Evolutionary conservation across 768 basidiomycete genomes (phyloP).

Genomic region (Suillus variegatus): DNA sequence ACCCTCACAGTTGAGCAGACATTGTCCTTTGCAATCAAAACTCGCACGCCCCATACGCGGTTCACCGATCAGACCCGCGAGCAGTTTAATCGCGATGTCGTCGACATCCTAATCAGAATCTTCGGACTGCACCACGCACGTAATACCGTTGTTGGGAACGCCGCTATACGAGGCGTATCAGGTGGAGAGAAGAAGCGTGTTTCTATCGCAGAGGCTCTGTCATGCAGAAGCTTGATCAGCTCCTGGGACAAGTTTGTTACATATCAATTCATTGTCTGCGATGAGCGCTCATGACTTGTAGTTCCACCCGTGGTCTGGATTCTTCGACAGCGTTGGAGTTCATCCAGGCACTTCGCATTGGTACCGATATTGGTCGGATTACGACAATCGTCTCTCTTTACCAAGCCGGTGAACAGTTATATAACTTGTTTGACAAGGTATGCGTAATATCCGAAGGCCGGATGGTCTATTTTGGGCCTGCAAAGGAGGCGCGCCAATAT

Average conservation of each 20-base stretch:
- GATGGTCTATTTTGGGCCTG: conserved; percentile 80
- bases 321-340: conserved; percentile 91
- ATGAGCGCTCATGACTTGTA: neutral
- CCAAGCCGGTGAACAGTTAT: conserved; percentile 81
- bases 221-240: conserved; percentile 3
- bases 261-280: neutral
- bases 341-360: conserved; percentile 71
- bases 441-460: conserved; percentile 79
- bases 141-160: conserved; percentile 82
- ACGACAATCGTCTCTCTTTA: conserved; percentile 76
- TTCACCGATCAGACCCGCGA: conserved; percentile 65
- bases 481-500: conserved; percentile 72
- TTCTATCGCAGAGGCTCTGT: conserved; percentile 75
- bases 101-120: conserved; percentile 68
- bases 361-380: conserved; percentile 82
- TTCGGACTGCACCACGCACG: conserved; percentile 83
- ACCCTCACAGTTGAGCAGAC: conserved; percentile 81
- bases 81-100: conserved; percentile 56
- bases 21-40: conserved; percentile 67
- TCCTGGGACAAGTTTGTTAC: conserved; percentile 3
- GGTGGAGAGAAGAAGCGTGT: conserved; percentile 83
- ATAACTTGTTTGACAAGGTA: conserved; percentile 84
- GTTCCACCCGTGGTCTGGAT: conserved; percentile 74
- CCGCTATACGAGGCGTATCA: conserved; percentile 79
- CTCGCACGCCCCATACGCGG: conserved; percentile 53